These are phyloP conservation scores for Pilasporangium apinafurcum DNA, from an alignment of 352 stramenopile species.

Conservation along the genomic window DNA sequence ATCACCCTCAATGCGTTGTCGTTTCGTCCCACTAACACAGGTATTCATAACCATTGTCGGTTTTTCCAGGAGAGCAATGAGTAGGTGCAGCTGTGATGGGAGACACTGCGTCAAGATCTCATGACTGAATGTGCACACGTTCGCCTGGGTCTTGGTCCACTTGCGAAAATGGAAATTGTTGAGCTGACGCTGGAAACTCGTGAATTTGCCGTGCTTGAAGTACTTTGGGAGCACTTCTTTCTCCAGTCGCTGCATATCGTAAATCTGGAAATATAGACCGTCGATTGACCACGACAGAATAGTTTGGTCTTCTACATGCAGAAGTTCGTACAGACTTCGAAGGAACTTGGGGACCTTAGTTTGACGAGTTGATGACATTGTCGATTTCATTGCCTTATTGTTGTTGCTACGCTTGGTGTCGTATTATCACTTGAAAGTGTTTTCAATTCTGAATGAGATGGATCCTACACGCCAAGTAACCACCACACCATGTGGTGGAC, in stretches of 20 bases:
- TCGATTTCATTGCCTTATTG: no score
- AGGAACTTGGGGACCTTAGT: conserved; percentile 69
- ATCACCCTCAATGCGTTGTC: no score
- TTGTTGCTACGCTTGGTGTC: no score
- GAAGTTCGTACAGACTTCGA: conserved; percentile 69
- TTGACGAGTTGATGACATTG: not conserved
- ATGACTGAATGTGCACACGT: conserved; percentile 78
- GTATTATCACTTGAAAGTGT: no score
- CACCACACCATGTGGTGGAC: no score
- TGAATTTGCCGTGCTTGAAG: conserved; percentile 93
- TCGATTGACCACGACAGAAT: conserved; percentile 72
- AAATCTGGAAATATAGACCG: conserved; percentile 65
- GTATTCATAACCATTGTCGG: no score
- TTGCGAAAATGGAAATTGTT: conserved; percentile 93
- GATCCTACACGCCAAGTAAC: no score
- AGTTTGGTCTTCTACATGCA: conserved; percentile 55
- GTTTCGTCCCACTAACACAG: no score
- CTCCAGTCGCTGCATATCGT: conserved; percentile 49
- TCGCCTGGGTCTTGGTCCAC: conserved; percentile 79
- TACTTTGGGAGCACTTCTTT: conserved; percentile 86
- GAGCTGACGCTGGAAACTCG: conserved; percentile 89
- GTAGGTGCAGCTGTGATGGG: not conserved
- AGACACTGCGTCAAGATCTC: conserved; percentile 42
- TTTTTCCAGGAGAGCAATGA: conserved; percentile 1
- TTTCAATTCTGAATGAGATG: no score